These are phyloP conservation scores for Serendipita sp. DNA, from an alignment of 768 basidiomycete genomes.

Conservation along the genomic window DNA sequence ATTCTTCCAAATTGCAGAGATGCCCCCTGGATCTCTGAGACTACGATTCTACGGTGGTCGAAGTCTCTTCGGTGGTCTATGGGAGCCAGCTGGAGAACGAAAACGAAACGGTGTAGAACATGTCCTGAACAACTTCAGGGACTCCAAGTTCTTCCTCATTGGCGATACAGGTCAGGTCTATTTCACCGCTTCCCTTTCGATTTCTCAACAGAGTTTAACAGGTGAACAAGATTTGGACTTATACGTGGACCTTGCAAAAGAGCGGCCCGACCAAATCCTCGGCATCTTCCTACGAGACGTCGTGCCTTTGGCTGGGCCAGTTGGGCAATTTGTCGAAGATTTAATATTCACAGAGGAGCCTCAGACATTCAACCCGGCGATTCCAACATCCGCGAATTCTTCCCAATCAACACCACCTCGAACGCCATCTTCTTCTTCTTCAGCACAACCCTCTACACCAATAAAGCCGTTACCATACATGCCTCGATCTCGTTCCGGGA, in stretches of 20 bases:
- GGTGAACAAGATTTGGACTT: conserved; percentile 84
- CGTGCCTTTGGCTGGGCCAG: neutral
- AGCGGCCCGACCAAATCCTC: conserved; percentile 51
- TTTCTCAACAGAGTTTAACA: neutral
- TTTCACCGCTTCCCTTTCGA: neutral
- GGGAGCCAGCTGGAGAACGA: conserved; percentile 59
- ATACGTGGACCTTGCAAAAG: conserved; percentile 58
- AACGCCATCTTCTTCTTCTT: neutral
- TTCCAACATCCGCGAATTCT: neutral
- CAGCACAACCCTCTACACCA: neutral
- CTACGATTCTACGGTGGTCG: conserved; percentile 75
- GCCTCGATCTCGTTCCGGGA: neutral
- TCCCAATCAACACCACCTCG: neutral
- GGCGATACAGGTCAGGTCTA: conserved; percentile 55
- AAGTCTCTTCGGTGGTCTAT: conserved; percentile 66
- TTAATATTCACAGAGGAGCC: neutral
- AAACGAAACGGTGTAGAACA: conserved; percentile 74
- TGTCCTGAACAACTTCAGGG: conserved; percentile 54
- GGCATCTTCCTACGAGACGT: conserved; percentile 78
- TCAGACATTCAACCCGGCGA: neutral
- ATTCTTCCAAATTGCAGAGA: conserved; percentile 51
- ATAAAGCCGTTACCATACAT: neutral
- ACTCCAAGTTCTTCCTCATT: conserved; percentile 64
- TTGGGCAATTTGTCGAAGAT: neutral
- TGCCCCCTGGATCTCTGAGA: conserved; percentile 65